Evolutionary conservation across 768 basidiomycete species (phyloP).

Genomic region (Xerocomellus amylosporus): DNA sequence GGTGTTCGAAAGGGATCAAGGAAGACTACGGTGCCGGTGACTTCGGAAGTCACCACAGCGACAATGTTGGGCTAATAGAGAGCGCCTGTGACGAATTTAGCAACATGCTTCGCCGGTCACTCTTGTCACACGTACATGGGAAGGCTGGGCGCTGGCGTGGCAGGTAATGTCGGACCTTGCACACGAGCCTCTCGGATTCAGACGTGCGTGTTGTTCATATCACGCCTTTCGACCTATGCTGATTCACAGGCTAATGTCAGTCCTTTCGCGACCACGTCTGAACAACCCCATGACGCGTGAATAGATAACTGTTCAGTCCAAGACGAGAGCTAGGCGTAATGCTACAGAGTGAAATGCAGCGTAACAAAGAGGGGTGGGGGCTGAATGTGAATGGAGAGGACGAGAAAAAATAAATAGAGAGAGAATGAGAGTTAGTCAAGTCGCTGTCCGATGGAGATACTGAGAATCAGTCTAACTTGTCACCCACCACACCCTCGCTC

Average conservation of each 20-base stretch:
- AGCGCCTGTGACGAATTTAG: slow-evolving; percentile 14
- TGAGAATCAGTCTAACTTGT: slow-evolving; percentile 3
- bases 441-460: background rate
- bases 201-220: slow-evolving; percentile 11
- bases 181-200: slow-evolving; percentile 7
- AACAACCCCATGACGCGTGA: slow-evolving; percentile 1
- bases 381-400: background rate
- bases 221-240: background rate
- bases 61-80: slow-evolving; percentile 8
- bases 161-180: slow-evolving; percentile 10
- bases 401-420: slow-evolving; percentile 8
- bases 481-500: slow-evolving; percentile 9
- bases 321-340: slow-evolving; percentile 1
- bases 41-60: slow-evolving; percentile 18
- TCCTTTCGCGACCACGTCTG: slow-evolving; percentile 6
- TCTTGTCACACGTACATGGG: background rate
- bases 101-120: slow-evolving; percentile 1
- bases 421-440: background rate
- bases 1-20: slow-evolving; percentile 13
- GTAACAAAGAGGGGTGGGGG: background rate
- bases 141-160: background rate
- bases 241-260: slow-evolving; percentile 1
- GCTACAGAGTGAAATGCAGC: slow-evolving; percentile 8
- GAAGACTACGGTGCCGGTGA: slow-evolving; percentile 14
- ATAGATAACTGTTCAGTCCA: slow-evolving; percentile 14